Evolutionary conservation across 2,329 filamentous ascomycete genomes (phyloP), one percentile per base, ranked within the genome.

Genomic region (Botryotinia narcissicola): DNA sequence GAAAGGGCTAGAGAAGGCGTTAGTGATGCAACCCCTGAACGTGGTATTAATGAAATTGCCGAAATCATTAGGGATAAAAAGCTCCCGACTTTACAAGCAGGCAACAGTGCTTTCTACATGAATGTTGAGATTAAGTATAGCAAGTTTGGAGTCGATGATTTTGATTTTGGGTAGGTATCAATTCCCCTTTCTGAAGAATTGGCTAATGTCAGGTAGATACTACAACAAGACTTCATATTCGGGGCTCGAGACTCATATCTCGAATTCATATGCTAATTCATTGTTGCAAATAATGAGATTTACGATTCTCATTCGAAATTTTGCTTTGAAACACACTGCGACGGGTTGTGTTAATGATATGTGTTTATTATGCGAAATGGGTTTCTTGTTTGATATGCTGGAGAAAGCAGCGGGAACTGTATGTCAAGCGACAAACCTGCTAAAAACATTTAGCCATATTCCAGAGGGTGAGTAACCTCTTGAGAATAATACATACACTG

Each of bases 91-190:
- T 88, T 92, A 73, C 92, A 93, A 76, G 89, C 92, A 59, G 94
- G 97, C 73, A 92, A 96, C 7, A 92, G 95, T 35, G 88, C 93
- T 14, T 93, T 96, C 85, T 99, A 99, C 82, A 91, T 93, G 76
- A 95, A 94, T 79, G 93, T 98, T 18, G 95, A 98, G 82, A 99
- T 99, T 84, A 98, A 98, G 81, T 99, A 98, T 85, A 98, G 95
- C 86, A 97, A 94, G 81, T 99, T 98, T 82, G 96, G 96, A 32
- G 94, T 99, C n/a, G 95, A 98, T 79, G 97, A 99, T 82, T 99
- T 99, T 81, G 96, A 99, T 82, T 99, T 99, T 83, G 92, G 92
- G 90, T 93, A 84, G 79, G 89, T 83, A 51, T 35, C 35, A 32
- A 46, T 29, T 40, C 64, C 71, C 57, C 4, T 42, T 37, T 54